These are phyloP conservation scores for Penstemon barbatus DNA, from an alignment of 257 asterid genomes.

Conservation along the genomic window DNA sequence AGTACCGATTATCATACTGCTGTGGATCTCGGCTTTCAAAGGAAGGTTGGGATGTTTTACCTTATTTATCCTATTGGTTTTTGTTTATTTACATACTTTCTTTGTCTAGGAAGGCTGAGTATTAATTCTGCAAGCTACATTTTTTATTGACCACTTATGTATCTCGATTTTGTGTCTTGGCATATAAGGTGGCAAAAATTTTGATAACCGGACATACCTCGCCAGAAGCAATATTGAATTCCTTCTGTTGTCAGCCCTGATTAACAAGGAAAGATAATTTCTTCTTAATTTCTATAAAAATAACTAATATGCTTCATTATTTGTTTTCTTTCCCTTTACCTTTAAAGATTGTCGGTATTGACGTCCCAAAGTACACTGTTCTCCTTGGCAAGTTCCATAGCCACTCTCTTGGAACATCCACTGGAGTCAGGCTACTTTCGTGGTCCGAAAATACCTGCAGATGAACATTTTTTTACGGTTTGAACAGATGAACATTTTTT, in stretches of 20 bases:
- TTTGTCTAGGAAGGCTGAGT: conserved; percentile 8
- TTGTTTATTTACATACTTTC: background rate
- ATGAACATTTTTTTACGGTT: conserved; percentile 11
- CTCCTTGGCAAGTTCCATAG: conserved; percentile 87
- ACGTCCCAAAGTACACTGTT: conserved; percentile 95
- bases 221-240: conserved; percentile 95
- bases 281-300: conserved; percentile 25
- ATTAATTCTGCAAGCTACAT: conserved; percentile 9
- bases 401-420: conserved; percentile 85
- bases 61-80: background rate
- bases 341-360: conserved; percentile 84
- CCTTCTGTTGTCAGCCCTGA: conserved; percentile 79
- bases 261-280: conserved; percentile 27
- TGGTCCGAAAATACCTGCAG: conserved; percentile 95
- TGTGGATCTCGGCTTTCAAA: background rate
- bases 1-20: background rate
- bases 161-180: conserved; percentile 3
- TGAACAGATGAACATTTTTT: conserved; percentile 21
- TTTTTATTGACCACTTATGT: conserved; percentile 16
- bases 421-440: conserved; percentile 77
- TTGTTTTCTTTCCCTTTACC: conserved; percentile 45
- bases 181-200: conserved; percentile 20
- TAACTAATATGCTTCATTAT: conserved; percentile 3
- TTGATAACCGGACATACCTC: conserved; percentile 55
- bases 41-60: background rate